Percentiles rank a stretch among this genome's conserved stretches.
phyloP scores from a whole-genome alignment of 768 basidiomycete genomes.

The Tricholoma saponaceum region DNA sequence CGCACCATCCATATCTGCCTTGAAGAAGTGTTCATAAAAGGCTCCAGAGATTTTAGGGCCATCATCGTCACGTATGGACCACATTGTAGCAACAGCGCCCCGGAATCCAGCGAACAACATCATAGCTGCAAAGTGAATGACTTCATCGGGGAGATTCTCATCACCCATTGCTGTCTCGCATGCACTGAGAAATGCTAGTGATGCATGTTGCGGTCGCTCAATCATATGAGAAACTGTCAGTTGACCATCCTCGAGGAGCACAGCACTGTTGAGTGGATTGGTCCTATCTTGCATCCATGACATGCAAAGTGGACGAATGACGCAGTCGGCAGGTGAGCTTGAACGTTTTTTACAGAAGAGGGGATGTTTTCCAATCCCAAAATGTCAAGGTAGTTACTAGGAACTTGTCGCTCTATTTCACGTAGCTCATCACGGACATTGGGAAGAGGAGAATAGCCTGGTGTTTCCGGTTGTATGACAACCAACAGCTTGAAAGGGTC shows the following conservation, averaged over 20 bases:
- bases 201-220: conserved; percentile 14
- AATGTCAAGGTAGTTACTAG: too few relatives aligned
- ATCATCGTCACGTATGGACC: conserved; percentile 35
- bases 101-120: conserved; percentile 32
- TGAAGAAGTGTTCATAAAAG: conserved; percentile 8
- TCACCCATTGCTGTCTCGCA: conserved; percentile 40
- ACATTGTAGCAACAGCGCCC: conserved; percentile 38
- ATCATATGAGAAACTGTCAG: conserved; percentile 20
- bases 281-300: conserved; percentile 29
- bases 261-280: conserved; percentile 14
- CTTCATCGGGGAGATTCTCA: conserved; percentile 18
- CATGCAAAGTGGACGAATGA: conserved; percentile 32
- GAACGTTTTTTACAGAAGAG: neutral
- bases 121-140: conserved; percentile 38
- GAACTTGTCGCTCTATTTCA: too few relatives aligned
- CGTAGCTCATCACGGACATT: too few relatives aligned
- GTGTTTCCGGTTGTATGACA: neutral
- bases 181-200: conserved; percentile 42
- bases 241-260: conserved; percentile 15
- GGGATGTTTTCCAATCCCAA: too few relatives aligned
- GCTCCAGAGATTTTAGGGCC: conserved; percentile 27
- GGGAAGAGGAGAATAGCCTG: too few relatives aligned
- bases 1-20: neutral
- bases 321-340: neutral
- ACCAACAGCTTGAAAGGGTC: neutral